phyloP scores from a whole-genome alignment of 2,329 filamentous ascomycete genomes.

The Chrysosporium queenslandicum region DNA sequence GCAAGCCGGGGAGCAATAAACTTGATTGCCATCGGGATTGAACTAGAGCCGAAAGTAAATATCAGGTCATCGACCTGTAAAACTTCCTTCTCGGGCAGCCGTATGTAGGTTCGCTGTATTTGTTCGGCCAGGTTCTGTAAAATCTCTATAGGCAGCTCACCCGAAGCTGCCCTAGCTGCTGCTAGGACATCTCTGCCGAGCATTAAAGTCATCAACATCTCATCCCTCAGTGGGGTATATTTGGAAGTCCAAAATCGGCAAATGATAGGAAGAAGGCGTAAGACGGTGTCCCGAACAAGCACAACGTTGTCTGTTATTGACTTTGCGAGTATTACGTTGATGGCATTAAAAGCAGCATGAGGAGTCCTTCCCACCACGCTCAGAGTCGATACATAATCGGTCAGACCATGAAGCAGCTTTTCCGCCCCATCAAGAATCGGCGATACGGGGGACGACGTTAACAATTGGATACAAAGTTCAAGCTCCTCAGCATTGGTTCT shows the following conservation, averaged over 20 bases:
- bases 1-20: conserved; percentile 31
- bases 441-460: conserved; percentile 58
- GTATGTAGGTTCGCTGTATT: conserved; percentile 69
- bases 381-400: conserved; percentile 53
- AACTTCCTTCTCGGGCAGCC: conserved; percentile 57
- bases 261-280: conserved; percentile 59
- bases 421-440: conserved; percentile 51
- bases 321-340: conserved; percentile 60
- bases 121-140: conserved; percentile 59
- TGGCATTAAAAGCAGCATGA: conserved; percentile 60
- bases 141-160: conserved; percentile 33
- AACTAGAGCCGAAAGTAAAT: conserved; percentile 36
- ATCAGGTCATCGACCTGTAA: conserved; percentile 69
- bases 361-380: conserved; percentile 55
- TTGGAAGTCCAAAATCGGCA: conserved; percentile 69
- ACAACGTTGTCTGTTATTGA: conserved; percentile 58
- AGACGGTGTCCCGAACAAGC: conserved; percentile 51
- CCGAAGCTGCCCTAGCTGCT: conserved; percentile 30
- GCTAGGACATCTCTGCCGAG: conserved; percentile 52
- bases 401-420: conserved; percentile 46
- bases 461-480: conserved; percentile 54
- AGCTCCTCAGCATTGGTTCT: conserved; percentile 42
- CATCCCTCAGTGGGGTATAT: conserved; percentile 57
- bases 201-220: conserved; percentile 64
- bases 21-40: conserved; percentile 28